phyloP scores from a whole-genome alignment of 805 yeast genomes.

The Hanseniaspora thailandica region DNA sequence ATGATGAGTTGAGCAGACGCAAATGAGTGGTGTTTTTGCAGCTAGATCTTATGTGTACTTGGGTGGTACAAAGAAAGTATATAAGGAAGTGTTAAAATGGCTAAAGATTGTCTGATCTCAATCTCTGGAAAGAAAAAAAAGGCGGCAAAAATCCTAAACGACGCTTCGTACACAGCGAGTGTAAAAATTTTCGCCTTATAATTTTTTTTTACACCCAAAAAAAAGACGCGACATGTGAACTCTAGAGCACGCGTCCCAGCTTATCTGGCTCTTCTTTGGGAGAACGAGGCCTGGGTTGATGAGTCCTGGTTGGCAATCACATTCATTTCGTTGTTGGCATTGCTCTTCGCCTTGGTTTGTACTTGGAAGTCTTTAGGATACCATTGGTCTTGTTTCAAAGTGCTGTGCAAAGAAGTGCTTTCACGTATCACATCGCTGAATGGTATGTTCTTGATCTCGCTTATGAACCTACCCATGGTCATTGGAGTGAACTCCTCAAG shows the following conservation, averaged over 20 bases:
- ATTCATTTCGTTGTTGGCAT: background rate
- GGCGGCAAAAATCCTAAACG: too few relatives aligned
- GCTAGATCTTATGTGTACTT: too few relatives aligned
- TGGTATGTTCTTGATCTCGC: slow-evolving; percentile 4
- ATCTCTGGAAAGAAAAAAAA: too few relatives aligned
- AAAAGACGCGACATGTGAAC: background rate
- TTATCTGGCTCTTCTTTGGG: background rate
- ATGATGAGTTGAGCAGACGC: too few relatives aligned
- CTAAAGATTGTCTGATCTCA: too few relatives aligned
- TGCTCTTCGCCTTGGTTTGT: background rate
- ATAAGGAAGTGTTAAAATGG: too few relatives aligned
- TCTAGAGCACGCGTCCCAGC: too few relatives aligned
- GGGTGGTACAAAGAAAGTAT: too few relatives aligned
- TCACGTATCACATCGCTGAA: slow-evolving; percentile 2
- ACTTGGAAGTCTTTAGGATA: background rate
- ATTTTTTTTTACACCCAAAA: background rate
- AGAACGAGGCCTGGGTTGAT: background rate
- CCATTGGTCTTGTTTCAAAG: background rate
- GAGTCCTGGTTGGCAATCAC: background rate
- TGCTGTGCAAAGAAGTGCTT: background rate
- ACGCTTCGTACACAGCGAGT: too few relatives aligned
- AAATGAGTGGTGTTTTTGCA: too few relatives aligned
- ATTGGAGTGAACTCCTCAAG: slow-evolving; percentile 3
- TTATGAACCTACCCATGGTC: slow-evolving; percentile 2
- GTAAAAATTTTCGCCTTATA: too few relatives aligned